These are phyloP conservation scores for Neonectria sp. DNA, from an alignment of 2,329 filamentous ascomycete species.

Conservation along the genomic window DNA sequence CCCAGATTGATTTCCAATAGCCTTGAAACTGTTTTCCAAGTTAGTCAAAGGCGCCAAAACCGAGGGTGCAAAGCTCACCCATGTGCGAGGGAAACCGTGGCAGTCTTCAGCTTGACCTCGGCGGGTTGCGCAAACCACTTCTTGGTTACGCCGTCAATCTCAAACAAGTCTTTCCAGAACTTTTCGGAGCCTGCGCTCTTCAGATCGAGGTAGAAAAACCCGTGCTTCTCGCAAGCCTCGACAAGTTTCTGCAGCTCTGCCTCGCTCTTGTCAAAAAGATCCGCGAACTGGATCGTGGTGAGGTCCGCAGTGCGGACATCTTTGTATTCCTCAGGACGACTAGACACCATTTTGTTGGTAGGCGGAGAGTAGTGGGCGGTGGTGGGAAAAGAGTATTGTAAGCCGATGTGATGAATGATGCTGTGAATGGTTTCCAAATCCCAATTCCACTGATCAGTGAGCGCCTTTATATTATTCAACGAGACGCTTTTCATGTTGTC, in stretches of 20 bases:
- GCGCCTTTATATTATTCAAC: neutral
- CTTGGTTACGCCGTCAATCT: neutral
- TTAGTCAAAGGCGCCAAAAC: neutral
- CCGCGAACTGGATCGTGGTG: neutral
- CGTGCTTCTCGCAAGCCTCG: neutral
- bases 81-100: slow-evolving; percentile 1
- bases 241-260: neutral
- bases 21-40: neutral
- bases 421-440: neutral
- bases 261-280: neutral
- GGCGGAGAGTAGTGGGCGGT: neutral
- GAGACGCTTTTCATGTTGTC: neutral
- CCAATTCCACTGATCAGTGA: neutral
- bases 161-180: neutral
- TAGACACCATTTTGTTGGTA: neutral
- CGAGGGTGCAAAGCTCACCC: neutral
- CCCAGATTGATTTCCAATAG: neutral
- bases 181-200: neutral
- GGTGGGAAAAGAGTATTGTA: neutral
- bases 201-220: neutral
- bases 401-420: neutral
- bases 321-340: neutral
- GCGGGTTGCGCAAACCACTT: neutral
- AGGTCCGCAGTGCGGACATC: neutral
- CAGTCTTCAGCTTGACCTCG: neutral